These are phyloP conservation scores for Termitomyces sp. DNA, from an alignment of 768 basidiomycete species.

Conservation along the genomic window DNA sequence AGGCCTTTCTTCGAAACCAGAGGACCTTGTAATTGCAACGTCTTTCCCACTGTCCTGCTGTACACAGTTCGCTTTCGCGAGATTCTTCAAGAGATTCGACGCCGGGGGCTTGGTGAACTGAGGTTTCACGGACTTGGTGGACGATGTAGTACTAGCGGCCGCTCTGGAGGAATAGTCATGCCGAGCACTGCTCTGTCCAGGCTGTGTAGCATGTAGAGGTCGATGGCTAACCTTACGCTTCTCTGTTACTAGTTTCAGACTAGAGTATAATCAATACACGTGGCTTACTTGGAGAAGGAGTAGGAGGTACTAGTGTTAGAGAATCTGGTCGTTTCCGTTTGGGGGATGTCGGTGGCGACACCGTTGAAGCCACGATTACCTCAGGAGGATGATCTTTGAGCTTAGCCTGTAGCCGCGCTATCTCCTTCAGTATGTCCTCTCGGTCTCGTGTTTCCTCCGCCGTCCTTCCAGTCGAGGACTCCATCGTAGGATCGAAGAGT, in stretches of 20 bases:
- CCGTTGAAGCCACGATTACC: not conserved
- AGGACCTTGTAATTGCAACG: conserved; percentile 19
- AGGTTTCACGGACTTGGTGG: not conserved
- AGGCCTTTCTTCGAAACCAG: conserved; percentile 35
- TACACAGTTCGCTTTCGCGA: conserved; percentile 33
- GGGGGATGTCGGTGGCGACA: conserved; percentile 30
- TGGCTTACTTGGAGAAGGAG: conserved; percentile 63
- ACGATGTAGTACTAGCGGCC: not conserved
- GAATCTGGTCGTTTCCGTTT: conserved; percentile 43
- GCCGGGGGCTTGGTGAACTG: conserved; percentile 35
- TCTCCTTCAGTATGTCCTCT: conserved; percentile 49
- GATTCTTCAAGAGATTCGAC: conserved; percentile 50
- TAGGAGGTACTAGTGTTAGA: conserved; percentile 46
- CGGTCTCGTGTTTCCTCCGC: conserved; percentile 37
- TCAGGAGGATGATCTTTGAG: conserved; percentile 35
- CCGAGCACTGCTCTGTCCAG: not conserved
- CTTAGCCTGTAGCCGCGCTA: conserved; percentile 53
- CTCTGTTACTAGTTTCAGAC: conserved; percentile 19
- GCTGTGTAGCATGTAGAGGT: conserved; percentile 1
- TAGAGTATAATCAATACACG: conserved; percentile 8
- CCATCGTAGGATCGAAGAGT: conserved; percentile 34
- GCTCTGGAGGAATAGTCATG: conserved; percentile 1
- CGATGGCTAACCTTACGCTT: conserved; percentile 40
- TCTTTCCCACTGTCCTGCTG: conserved; percentile 11
- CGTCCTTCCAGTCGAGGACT: conserved; percentile 45